Conservation (phyloP, 768 basidiomycete species). For the Lactarius trivialis region DNA sequence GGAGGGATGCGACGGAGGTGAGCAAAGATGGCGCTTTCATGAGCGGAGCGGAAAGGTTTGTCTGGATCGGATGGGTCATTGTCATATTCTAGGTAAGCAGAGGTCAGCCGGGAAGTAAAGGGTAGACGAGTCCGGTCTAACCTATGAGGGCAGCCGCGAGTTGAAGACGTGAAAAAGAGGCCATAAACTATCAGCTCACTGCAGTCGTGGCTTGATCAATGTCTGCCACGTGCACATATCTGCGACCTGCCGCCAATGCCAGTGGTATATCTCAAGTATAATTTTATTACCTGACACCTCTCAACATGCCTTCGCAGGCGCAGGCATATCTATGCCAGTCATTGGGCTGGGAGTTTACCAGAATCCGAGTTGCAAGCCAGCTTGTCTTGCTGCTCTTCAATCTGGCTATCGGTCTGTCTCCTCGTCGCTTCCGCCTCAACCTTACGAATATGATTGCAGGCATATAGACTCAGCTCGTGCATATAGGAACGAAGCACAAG, state of each 20-base stretch:
- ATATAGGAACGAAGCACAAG: constrained; percentile 59
- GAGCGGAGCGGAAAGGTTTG: constrained; percentile 54
- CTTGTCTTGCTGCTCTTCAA: constrained; percentile 55
- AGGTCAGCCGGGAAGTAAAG: constrained; percentile 1
- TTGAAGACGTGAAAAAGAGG: constrained; percentile 75
- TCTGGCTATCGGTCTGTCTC: constrained; percentile 53
- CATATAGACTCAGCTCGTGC: constrained; percentile 70
- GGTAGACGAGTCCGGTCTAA: constrained; percentile 31
- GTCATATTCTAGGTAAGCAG: constrained; percentile 64
- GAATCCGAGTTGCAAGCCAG: constrained; percentile 49
- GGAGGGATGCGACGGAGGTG: constrained; percentile 56
- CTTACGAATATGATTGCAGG: constrained; percentile 30
- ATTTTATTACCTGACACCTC: constrained; percentile 3
- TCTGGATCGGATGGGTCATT: constrained; percentile 71
- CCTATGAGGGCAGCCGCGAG: constrained; percentile 82
- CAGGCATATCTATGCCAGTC: constrained; percentile 53
- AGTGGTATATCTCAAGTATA: constrained; percentile 30
- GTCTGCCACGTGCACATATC: constrained; percentile 11
- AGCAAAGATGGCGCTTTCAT: constrained; percentile 84
- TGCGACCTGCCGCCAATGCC: constrained; percentile 8
- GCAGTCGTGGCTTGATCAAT: neutral
- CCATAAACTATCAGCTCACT: constrained; percentile 18
- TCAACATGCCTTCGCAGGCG: neutral
- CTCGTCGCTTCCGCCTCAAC: neutral
- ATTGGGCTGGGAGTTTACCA: constrained; percentile 68